Conservation (phyloP, 495 filamentous ascomycete species). For the Apodospora peruviana region DNA sequence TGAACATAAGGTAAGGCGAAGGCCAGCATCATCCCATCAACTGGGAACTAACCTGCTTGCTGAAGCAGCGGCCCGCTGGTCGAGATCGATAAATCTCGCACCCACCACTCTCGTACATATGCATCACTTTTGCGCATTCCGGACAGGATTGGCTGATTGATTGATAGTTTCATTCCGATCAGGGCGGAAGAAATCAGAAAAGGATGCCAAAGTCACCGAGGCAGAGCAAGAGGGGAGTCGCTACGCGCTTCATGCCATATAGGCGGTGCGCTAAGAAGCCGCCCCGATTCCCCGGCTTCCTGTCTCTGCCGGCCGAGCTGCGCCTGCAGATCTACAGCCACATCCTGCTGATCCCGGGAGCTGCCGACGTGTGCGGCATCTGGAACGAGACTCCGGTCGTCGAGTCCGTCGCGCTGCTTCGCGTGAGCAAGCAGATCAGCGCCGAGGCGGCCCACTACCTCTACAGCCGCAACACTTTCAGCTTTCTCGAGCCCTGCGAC, state of each 20-base stretch:
- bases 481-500: conserved; percentile 16
- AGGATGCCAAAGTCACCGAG: too few species aligned
- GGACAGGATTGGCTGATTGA: too few species aligned
- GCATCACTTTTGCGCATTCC: too few species aligned
- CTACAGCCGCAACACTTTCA: conserved; percentile 16
- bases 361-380: conserved; percentile 1
- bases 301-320: conserved; percentile 3
- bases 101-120: too few species aligned
- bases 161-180: too few species aligned
- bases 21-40: too few species aligned
- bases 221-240: too few species aligned
- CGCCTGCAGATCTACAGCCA: conserved; percentile 4
- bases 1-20: too few species aligned
- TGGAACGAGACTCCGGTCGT: neutral
- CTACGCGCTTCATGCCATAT: conserved; percentile 7
- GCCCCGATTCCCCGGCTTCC: conserved; percentile 6
- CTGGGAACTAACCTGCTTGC: too few species aligned
- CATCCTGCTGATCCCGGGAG: neutral
- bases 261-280: conserved; percentile 2
- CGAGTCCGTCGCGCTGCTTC: neutral
- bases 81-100: too few species aligned
- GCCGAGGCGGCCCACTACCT: conserved; percentile 10
- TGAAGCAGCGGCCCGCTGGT: too few species aligned
- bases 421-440: conserved; percentile 5
- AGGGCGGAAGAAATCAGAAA: too few species aligned